phyloP scores from a whole-genome alignment of 768 basidiomycete species.

The Lyophyllum atratum region DNA sequence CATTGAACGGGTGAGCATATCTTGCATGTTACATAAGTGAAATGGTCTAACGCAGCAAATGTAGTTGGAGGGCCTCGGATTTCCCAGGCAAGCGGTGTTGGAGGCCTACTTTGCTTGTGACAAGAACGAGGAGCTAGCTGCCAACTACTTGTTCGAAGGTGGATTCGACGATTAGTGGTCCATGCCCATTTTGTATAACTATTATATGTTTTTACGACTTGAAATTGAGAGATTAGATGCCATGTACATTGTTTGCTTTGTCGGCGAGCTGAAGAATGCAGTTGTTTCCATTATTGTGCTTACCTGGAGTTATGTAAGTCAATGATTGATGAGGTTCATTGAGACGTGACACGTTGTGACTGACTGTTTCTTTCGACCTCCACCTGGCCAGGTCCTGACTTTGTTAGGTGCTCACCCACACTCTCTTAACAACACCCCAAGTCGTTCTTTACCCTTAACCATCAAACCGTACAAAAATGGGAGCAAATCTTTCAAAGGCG shows the following conservation, averaged over 20 bases:
- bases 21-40: background rate
- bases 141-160: conserved; percentile 87
- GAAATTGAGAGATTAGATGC: background rate
- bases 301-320: background rate
- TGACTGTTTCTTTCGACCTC: conserved; percentile 15
- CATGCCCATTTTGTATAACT: background rate
- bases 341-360: conserved; percentile 14
- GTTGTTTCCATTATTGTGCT: background rate
- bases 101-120: conserved; percentile 95
- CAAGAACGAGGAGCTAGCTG: conserved; percentile 95
- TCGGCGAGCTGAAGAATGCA: too few species aligned
- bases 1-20: conserved; percentile 75
- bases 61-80: conserved; percentile 87
- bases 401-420: conserved; percentile 18
- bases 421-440: conserved; percentile 30
- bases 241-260: background rate
- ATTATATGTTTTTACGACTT: background rate
- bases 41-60: background rate
- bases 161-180: conserved; percentile 51
- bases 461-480: conserved; percentile 54
- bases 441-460: conserved; percentile 67
- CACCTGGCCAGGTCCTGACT: conserved; percentile 8
- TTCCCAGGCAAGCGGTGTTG: conserved; percentile 76
- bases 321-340: background rate
- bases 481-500: conserved; percentile 85